A percentile compares a stretch with the other conserved stretches of the same genome.
Conservation (phyloP, 2,329 filamentous ascomycete species). For the Colletotrichum sublineola region DNA sequence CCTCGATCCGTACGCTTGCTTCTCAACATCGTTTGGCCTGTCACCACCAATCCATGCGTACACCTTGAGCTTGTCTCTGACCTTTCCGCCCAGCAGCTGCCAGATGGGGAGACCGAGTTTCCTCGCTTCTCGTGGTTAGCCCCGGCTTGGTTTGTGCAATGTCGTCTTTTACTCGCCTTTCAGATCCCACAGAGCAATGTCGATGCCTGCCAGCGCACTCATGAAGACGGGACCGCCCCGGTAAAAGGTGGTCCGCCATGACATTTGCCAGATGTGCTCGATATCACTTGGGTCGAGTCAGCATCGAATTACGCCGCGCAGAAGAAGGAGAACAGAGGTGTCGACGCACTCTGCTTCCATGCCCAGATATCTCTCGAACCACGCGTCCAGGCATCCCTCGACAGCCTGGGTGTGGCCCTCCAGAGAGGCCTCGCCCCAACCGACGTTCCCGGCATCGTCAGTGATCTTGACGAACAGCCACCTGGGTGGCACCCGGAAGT, state of each 20-base stretch:
- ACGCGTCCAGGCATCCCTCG: constrained; percentile 79
- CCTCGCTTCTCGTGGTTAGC: constrained; percentile 50
- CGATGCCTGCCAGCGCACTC: constrained; percentile 81
- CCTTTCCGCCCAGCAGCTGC: constrained; percentile 80
- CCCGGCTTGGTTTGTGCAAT: neutral
- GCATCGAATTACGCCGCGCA: neutral
- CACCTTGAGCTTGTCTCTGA: constrained; percentile 77
- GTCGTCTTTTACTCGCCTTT: constrained; percentile 60
- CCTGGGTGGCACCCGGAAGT: constrained; percentile 80
- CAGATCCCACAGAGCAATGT: constrained; percentile 85
- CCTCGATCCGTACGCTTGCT: constrained; percentile 65
- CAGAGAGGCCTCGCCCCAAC: constrained; percentile 82
- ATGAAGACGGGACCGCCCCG: constrained; percentile 84
- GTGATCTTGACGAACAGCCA: constrained; percentile 85
- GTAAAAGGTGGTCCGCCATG: constrained; percentile 80
- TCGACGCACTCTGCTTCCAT: constrained; percentile 75
- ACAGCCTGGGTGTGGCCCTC: constrained; percentile 82
- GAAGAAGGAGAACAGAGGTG: neutral
- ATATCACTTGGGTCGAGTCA: constrained; percentile 68
- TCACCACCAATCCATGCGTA: constrained; percentile 87
- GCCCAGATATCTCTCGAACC: constrained; percentile 72
- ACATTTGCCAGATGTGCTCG: constrained; percentile 83
- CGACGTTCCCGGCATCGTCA: constrained; percentile 72
- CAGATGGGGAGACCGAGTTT: constrained; percentile 75
- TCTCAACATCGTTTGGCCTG: constrained; percentile 74